phyloP scores from a whole-genome alignment of 2,329 filamentous ascomycete species.

The Podosphaera xanthii region DNA sequence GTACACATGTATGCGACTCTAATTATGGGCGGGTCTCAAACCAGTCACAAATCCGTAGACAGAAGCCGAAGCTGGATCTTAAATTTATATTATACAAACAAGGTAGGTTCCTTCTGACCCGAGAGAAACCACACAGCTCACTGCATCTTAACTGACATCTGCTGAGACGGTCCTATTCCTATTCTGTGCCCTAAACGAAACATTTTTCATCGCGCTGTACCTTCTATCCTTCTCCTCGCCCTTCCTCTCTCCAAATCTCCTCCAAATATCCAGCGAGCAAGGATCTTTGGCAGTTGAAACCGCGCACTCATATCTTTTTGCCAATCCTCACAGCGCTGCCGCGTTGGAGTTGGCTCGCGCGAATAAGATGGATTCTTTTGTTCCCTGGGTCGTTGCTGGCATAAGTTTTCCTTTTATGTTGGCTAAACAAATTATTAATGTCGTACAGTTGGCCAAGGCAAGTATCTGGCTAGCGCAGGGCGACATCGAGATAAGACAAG shows the following conservation, averaged over 20 bases:
- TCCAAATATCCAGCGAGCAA: constrained; percentile 35
- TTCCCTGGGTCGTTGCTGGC: constrained; percentile 60
- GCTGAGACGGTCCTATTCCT: constrained; percentile 71
- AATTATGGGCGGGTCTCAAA: constrained; percentile 56
- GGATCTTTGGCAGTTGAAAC: constrained; percentile 49
- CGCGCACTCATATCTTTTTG: constrained; percentile 45
- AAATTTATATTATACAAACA: constrained; percentile 94
- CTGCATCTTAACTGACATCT: constrained; percentile 3
- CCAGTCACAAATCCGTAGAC: constrained; percentile 85
- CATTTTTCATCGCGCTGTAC: constrained; percentile 96
- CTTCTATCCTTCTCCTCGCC: constrained; percentile 92
- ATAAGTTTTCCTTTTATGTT: constrained; percentile 73
- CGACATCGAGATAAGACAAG: constrained; percentile 44
- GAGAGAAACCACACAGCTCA: background rate
- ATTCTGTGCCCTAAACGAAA: constrained; percentile 75
- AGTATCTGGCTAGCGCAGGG: constrained; percentile 82
- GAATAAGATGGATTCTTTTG: constrained; percentile 68
- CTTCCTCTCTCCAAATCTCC: constrained; percentile 64
- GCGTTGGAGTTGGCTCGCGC: constrained; percentile 80
- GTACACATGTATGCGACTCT: constrained; percentile 98
- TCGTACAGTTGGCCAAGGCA: constrained; percentile 83
- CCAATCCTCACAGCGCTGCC: constrained; percentile 75
- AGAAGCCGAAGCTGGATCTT: constrained; percentile 70
- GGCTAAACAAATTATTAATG: constrained; percentile 80
- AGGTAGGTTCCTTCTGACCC: constrained; percentile 32